These are phyloP conservation scores for Syncephalastrum racemosum DNA, from an alignment of 371 early-diverging fungal species.

Conservation along the genomic window DNA sequence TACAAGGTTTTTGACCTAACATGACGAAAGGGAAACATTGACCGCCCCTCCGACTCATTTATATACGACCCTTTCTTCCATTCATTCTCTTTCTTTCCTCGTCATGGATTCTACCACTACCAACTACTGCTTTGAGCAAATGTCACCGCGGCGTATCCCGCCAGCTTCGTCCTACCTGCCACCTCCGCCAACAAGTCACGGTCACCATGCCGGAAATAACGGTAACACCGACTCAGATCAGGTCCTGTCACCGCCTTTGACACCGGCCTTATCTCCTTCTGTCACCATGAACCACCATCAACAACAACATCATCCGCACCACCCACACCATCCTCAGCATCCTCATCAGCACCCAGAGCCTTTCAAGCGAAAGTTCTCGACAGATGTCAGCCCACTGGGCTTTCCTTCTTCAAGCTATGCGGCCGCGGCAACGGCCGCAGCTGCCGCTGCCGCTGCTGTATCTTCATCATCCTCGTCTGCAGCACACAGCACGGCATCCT, in stretches of 20 bases:
- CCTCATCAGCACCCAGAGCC: constrained; percentile 8
- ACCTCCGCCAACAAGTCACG: constrained; percentile 7
- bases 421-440: constrained; percentile 1
- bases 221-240: constrained; percentile 24
- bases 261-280: constrained; percentile 38
- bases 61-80: constrained; percentile 16
- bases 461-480: constrained; percentile 12
- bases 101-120: constrained; percentile 9
- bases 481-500: constrained; percentile 4
- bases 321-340: no score
- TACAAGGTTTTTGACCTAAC: constrained; percentile 19
- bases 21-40: constrained; percentile 7
- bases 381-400: constrained; percentile 16
- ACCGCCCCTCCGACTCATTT: constrained; percentile 5
- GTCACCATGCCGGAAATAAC: constrained; percentile 8
- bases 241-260: constrained; percentile 46
- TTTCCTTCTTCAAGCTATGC: constrained; percentile 1
- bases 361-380: constrained; percentile 35
- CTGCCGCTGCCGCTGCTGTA: constrained; percentile 4
- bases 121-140: constrained; percentile 10
- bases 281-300: constrained; percentile 23
- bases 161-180: constrained; percentile 6
- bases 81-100: constrained; percentile 12
- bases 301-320: no score
- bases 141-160: constrained; percentile 7